These are phyloP conservation scores for Colletotrichum sp. DNA, from an alignment of 2,329 filamentous ascomycete genomes.

Conservation along the genomic window DNA sequence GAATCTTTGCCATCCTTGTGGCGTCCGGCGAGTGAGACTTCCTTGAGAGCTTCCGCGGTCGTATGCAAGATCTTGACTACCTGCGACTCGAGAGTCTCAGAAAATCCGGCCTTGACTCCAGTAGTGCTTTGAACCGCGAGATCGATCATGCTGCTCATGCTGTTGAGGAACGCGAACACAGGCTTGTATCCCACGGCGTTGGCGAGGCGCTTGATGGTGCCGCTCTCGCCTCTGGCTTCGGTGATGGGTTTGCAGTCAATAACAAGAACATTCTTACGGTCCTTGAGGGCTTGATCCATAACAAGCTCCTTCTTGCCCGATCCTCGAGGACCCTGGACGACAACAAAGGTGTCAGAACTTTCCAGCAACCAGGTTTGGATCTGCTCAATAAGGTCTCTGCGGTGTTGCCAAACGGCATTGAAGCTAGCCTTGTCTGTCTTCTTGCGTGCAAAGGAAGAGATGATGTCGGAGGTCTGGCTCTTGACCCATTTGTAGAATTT, in stretches of 20 bases:
- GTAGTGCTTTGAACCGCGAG: slow-evolving; percentile 93
- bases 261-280: slow-evolving; percentile 77
- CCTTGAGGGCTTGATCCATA: slow-evolving; percentile 80
- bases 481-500: slow-evolving; percentile 82
- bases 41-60: slow-evolving; percentile 78
- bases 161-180: slow-evolving; percentile 97
- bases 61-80: slow-evolving; percentile 89
- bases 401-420: slow-evolving; percentile 85
- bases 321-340: slow-evolving; percentile 89
- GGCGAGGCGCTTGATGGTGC: slow-evolving; percentile 83
- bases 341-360: slow-evolving; percentile 88
- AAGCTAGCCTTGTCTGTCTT: slow-evolving; percentile 72
- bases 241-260: slow-evolving; percentile 94
- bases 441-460: slow-evolving; percentile 64
- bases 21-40: slow-evolving; percentile 74
- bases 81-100: slow-evolving; percentile 89
- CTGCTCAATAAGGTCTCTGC: slow-evolving; percentile 80
- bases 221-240: slow-evolving; percentile 86
- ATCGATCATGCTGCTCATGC: slow-evolving; percentile 88
- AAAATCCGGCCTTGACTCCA: slow-evolving; percentile 92
- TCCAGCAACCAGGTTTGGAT: slow-evolving; percentile 88
- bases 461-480: slow-evolving; percentile 70
- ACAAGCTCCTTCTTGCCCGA: slow-evolving; percentile 91
- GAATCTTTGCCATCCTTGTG: slow-evolving; percentile 77
- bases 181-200: slow-evolving; percentile 87